Base-by-base conservation (phyloP, 2,329 filamentous ascomycete genomes). In the Aureobasidium sp. region DNA sequence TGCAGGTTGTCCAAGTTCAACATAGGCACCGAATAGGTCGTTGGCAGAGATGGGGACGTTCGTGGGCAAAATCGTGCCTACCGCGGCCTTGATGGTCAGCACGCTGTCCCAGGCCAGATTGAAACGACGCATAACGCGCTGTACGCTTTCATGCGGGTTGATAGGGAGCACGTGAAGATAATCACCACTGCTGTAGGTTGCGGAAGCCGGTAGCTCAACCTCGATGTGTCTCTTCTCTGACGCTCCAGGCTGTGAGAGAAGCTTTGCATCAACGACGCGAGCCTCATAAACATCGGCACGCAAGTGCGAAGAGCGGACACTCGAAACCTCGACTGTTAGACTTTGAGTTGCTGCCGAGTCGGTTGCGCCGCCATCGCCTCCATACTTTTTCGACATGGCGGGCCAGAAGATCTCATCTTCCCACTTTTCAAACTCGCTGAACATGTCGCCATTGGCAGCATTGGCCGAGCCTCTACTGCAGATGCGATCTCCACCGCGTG, bases 1-100 rank as follows among this genome's bases (percentile, higher is more conserved):
- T 1, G 86, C 87, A 0, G 87, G 87, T 65, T 88, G 86, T 3
- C 81, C 81, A 1, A 92, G 77, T 72, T 93, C 89, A 2, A 91
- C 83, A 63, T 90, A 90, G 0, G 84, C 84, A 1, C 82, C 80
- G 4, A 92, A 77, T 0, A 91, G 75, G 61, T 85, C 83, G 15
- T 77, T 77, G 0, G 84, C 85, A 0, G 85, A 82, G 2, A 89
- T 76, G 0, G 83, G 79, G 1, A 74, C 78, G 54, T 80, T 82
- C 0, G 78, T 80, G 0, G 89, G 88, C 1, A 93, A 77, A 62
- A 83, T 81, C 35, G 91, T 83, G 64, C 84, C 83, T 21, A 90
- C 80, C 63, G 86, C 80, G 25, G 65, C 64, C 1, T 63, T 64
- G 60, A 71, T 70, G 13, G 65, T 69, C 45, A 71, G 62, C 57